A percentile compares a stretch with the other conserved stretches of the same genome.
phyloP scores from a whole-genome alignment of 1,284 basidiomycete genomes.

The Neonothopanus nambi region DNA sequence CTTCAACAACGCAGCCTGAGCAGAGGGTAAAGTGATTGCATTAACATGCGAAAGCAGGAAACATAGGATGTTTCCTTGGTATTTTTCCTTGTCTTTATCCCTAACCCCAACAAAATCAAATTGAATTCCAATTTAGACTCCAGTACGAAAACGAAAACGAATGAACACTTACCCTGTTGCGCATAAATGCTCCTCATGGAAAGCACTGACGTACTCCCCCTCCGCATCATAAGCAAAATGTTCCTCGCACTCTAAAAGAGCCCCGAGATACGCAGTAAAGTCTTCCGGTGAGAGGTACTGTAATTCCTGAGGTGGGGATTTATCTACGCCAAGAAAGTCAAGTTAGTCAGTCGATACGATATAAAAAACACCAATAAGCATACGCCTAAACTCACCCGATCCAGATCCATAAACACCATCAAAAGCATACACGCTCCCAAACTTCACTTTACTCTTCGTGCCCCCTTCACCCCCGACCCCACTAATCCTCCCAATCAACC shows the following conservation, averaged over 20 bases:
- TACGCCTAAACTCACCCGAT: too few species aligned
- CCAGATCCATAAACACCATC: slow-evolving; percentile 79
- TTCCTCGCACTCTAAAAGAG: slow-evolving; percentile 53
- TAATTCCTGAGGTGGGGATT: slow-evolving; percentile 48
- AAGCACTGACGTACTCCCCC: slow-evolving; percentile 50
- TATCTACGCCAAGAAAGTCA: neutral
- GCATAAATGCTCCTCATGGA: slow-evolving; percentile 65
- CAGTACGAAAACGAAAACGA: neutral
- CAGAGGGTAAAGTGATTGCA: slow-evolving; percentile 51
- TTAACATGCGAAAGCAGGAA: slow-evolving; percentile 84
- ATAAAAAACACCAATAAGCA: neutral
- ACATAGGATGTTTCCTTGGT: slow-evolving; percentile 76
- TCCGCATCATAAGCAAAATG: slow-evolving; percentile 71
- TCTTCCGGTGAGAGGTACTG: slow-evolving; percentile 83
- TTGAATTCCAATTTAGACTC: too few species aligned
- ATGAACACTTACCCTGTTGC: slow-evolving; percentile 39
- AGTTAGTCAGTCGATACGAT: neutral
- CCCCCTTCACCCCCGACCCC: slow-evolving; percentile 3
- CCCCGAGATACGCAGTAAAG: slow-evolving; percentile 64
- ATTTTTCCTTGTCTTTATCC: slow-evolving; percentile 41
- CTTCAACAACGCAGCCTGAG: slow-evolving; percentile 34
- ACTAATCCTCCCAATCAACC: slow-evolving; percentile 32
- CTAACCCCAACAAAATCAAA: too few species aligned
- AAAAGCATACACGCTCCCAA: slow-evolving; percentile 73
- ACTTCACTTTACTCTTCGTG: slow-evolving; percentile 38